These are phyloP conservation scores for Arabis alpina DNA, from an alignment of 345 rosid species.

Conservation along the genomic window DNA sequence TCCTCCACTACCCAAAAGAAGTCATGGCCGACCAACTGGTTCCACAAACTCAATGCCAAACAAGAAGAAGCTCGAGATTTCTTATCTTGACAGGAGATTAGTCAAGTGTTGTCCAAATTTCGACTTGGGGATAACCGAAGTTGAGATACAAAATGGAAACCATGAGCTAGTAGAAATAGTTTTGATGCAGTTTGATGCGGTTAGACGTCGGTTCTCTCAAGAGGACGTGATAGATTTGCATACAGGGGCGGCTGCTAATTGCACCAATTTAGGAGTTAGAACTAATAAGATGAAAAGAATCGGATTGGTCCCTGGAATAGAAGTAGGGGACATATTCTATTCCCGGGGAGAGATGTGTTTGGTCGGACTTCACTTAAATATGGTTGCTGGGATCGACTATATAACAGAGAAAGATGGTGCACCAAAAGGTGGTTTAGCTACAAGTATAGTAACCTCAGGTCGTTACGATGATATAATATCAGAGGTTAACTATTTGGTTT, in stretches of 20 bases:
- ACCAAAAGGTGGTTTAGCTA: slow-evolving; percentile 42
- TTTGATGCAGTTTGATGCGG: slow-evolving; percentile 49
- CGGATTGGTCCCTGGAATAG: slow-evolving; percentile 63
- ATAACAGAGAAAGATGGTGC: slow-evolving; percentile 33
- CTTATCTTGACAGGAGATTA: background rate
- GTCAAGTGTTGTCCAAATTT: background rate
- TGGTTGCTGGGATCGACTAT: slow-evolving; percentile 67
- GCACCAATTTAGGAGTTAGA: slow-evolving; percentile 51
- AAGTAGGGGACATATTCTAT: slow-evolving; percentile 68
- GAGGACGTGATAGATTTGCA: slow-evolving; percentile 39
- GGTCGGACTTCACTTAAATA: slow-evolving; percentile 57
- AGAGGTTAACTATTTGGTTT: slow-evolving; percentile 50
- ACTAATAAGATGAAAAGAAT: slow-evolving; percentile 59
- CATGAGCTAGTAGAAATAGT: slow-evolving; percentile 44
- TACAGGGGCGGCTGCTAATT: slow-evolving; percentile 29
- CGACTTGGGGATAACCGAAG: slow-evolving; percentile 30
- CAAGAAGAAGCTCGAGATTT: background rate
- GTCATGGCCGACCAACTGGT: background rate
- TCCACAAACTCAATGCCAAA: background rate
- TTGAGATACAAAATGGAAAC: slow-evolving; percentile 49
- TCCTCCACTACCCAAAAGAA: background rate
- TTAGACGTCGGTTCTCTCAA: slow-evolving; percentile 54
- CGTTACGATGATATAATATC: slow-evolving; percentile 57
- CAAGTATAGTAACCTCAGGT: slow-evolving; percentile 68
- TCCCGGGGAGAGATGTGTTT: slow-evolving; percentile 62